Evolutionary conservation across 1,284 basidiomycete genomes (phyloP), one percentile per base, ranked within the genome.

Genomic region (Marasmius fiardii): DNA sequence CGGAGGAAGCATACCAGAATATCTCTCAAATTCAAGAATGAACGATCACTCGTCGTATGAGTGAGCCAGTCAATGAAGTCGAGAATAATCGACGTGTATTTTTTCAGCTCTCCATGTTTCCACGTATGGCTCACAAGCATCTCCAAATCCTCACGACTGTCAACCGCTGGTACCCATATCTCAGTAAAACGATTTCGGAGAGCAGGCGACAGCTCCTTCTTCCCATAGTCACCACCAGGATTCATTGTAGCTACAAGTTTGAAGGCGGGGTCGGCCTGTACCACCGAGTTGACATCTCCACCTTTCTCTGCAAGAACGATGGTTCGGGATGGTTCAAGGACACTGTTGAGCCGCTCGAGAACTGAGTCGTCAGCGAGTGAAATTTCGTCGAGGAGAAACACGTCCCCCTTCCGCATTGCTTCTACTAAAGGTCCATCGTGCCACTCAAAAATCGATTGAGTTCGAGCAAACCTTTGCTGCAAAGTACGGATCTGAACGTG

Each of bases 191-290:
- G 88, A 73, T 99, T 99, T 24, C 97, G 85, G 45, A 99, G 78
- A 0, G 97, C 97, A 26, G 96, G 96, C 0, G 95, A 98, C 3
- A 99, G 79, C 68, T 99, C 97, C 70, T 99, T 99, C 77, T 99
- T 99, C 39, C 97, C 97, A 65, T 97, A 99, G 69, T 99, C 97
- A 35, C 97, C 97, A 34, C 97, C 97, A 0, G 97, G 97, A 69
- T 99, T 99, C 97, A 99, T 99, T 0, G 97, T 99, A 1, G 97
- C 95, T 0, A 98, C 78, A 37, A 99, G 83, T 68, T 96, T 90
- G 79, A 99, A 99, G 2, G 73, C 72, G 2, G 77, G 70, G 12
- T 76, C 68, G 1, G 93, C 94, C 28, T 72, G 75, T 48, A 98
- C 78, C 14, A 80, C 79, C 20, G 89, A 83, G 59, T 88, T 83